Conservation (phyloP, 805 yeast species). For the Hanseniaspora lachancei region DNA sequence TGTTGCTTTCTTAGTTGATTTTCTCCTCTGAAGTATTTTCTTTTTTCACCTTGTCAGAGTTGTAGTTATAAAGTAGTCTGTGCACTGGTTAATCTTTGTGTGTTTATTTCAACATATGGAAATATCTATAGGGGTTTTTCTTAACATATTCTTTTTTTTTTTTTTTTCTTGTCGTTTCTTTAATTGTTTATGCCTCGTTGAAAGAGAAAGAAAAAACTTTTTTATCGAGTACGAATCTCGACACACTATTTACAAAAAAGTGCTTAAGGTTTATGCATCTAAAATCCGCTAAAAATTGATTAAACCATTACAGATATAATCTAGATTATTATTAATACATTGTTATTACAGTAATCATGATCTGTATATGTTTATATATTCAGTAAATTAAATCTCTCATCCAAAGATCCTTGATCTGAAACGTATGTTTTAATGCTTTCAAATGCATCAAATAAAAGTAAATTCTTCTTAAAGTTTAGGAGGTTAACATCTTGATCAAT, state of each 20-base stretch:
- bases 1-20: background rate
- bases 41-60: too few species aligned
- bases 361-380: background rate
- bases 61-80: too few species aligned
- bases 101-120: too few species aligned
- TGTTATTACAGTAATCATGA: too few species aligned
- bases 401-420: constrained; percentile 51
- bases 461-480: constrained; percentile 26
- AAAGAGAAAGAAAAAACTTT: background rate
- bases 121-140: too few species aligned
- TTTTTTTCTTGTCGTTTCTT: background rate
- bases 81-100: too few species aligned
- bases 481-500: constrained; percentile 17
- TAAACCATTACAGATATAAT: too few species aligned
- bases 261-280: too few species aligned
- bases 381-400: constrained; percentile 46
- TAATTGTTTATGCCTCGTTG: background rate
- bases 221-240: too few species aligned
- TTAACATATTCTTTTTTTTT: background rate
- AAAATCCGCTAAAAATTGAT: too few species aligned
- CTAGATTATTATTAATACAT: too few species aligned
- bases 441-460: constrained; percentile 36
- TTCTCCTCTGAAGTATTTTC: background rate
- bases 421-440: constrained; percentile 61
- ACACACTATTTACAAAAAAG: too few species aligned